Conservation (phyloP, 257 asterid genomes). For the Fraxinus pennsylvanica region DNA sequence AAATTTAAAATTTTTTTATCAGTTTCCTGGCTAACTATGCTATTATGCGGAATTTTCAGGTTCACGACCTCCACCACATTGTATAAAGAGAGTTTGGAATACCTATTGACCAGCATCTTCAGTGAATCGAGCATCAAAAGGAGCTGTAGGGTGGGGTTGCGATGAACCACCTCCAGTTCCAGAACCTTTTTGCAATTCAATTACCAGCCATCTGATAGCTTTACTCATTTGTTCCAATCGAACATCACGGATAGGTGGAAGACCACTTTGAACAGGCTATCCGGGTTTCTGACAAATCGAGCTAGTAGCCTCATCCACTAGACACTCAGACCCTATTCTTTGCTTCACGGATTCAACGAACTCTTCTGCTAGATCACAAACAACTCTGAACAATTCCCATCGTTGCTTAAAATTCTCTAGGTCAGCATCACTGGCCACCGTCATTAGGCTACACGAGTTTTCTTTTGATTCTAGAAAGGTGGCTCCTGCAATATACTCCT, state of each 20-base stretch:
- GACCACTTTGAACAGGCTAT: conserved; percentile 54
- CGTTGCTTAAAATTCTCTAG: conserved; percentile 81
- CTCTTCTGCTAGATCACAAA: conserved; percentile 93
- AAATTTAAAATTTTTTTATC: neutral
- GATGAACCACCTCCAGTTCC: conserved; percentile 59
- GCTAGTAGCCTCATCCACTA: conserved; percentile 96
- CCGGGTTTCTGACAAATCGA: conserved; percentile 60
- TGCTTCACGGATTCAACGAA: conserved; percentile 94
- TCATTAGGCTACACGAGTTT: conserved; percentile 57
- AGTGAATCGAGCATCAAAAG: conserved; percentile 87
- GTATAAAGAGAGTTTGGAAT: conserved; percentile 7
- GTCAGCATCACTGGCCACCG: conserved; percentile 73
- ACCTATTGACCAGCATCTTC: conserved; percentile 89
- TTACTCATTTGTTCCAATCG: conserved; percentile 98
- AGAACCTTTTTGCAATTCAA: conserved; percentile 87
- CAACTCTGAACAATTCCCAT: conserved; percentile 85
- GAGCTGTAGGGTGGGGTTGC: conserved; percentile 58
- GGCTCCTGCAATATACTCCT: conserved; percentile 75
- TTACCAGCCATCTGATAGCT: conserved; percentile 91
- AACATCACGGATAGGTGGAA: conserved; percentile 92
- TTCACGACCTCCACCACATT: conserved; percentile 10
- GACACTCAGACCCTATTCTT: conserved; percentile 94
- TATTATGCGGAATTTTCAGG: neutral
- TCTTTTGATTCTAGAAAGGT: conserved; percentile 64
- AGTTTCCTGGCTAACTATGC: neutral